Evolutionary conservation across 345 rosid species (phyloP), one percentile per base, ranked within the genome.

Genomic region (Arabis hirsuta): DNA sequence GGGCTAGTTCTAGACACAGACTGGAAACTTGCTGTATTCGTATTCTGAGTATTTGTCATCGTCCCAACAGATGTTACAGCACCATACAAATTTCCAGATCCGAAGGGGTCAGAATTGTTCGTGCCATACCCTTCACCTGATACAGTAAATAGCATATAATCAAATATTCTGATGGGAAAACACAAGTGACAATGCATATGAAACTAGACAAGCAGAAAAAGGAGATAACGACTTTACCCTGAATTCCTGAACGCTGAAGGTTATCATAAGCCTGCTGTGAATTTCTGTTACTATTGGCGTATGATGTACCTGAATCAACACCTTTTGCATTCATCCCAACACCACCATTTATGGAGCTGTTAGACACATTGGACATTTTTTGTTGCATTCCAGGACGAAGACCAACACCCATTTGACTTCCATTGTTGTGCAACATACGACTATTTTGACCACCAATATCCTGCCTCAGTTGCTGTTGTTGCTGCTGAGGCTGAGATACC

Each of bases 91-190:
- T 77, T 91, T 69, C 88, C 97, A 64, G 92, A 73, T 52, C 85
- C 88, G 12, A 87, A 73, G 73, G 88, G 76, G 74, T 87, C 98
- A 44, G 87, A 67, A 78, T 55, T 84, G 75, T 57, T 78, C 77
- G 84, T 62, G 72, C 85, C 88, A 87, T 82, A 88, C 44, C 87
- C 94, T 74, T 90, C 97, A 80, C 97, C 99, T 95, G 88, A 78
- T 32, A 44, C 14, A 13, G 11, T 27, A 67, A 66, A 76, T 46
- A 51, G 43, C 48, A 31, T 46, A 32, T 53, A 32, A 22, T 55
- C 16, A 5, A 7, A 24, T 57, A 31, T 57, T 31, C 34, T 64
- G 66, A 50, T 42, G 60, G 50, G 50, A 14, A 59, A 2, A n/a
- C 11, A 66, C 20, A 54, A 50, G 59, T 47, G 32, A 51, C 12